Evolutionary conservation across 2,329 filamentous ascomycete genomes (phyloP), one percentile per base, ranked within the genome.

Genomic region (Talaromyces sp.): DNA sequence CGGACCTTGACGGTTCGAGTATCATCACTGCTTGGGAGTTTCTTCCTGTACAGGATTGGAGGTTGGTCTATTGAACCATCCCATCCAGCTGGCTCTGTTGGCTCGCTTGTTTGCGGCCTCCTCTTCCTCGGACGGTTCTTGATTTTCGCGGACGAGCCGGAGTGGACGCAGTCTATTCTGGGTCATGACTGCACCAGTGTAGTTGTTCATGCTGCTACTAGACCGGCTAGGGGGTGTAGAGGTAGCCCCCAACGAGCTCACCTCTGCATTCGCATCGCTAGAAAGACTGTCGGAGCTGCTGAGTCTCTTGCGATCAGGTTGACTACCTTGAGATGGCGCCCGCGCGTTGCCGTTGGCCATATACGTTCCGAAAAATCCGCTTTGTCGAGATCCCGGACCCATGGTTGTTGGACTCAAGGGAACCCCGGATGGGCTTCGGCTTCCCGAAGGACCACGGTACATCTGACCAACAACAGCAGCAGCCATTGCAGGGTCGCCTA

Each of bases 401-500:
- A 80, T 74, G 4, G 75, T 65, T 19, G 77, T 89, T 80, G 71
- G 87, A 80, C 76, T 87, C 82, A 80, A 80, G 66, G 74, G 83
- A 25, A 90, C 85, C 15, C 77, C 76, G 7, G 79, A 80, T 57
- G 77, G 77, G 22, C 78, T 72, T 37, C 73, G 69, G 25, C 71
- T 70, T n/a, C 67, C 63, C 9, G 75, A 70, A 10, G 88, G 86
- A 15, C 90, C 90, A 73, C 89, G 89, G 80, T 96, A 96, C 90
- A 97, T 96, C 77, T 93, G 93, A 71, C 91, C 92, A 58, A 97
- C 89, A 35, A 96, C 86, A 66, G 85, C 87, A 8, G 91, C 90
- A 19, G 88, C 88, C 27, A 57, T 50, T 61, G 78, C 73, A 54
- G 75, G 72, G 65, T 78, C 77, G 22, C 72, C 70, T 11, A 77